Base-by-base conservation (phyloP, 371 early-diverging fungal genomes). In the Zancudomyces culisetae region DNA sequence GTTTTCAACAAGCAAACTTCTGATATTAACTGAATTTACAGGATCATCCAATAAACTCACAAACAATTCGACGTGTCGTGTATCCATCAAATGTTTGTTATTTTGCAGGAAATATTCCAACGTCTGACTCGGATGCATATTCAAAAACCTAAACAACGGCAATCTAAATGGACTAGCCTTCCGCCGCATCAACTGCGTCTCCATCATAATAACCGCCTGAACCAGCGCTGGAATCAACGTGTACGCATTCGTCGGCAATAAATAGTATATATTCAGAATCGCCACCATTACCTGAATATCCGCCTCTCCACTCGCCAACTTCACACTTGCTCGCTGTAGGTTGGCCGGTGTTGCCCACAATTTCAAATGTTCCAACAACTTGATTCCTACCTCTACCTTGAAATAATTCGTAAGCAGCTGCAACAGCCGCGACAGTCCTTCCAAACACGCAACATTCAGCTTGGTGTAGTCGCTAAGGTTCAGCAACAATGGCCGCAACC, bases 331-430 rank as follows among this genome's bases (percentile, higher is more conserved):
- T 27, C 85, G 83, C 52, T 85, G 81, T 4, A 95, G 64, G 35
- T 83, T 71, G 20, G 72, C 70, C 3, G 90, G 89, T 23, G 81
- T 85, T 15, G 95, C 93, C 94, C 92, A 93, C 52, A 79, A 77
- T 24, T 80, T 77, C 47, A 98, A 61, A 60, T 98, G 94, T 58
- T 98, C 98, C 49, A 98, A 56, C n/a, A 98, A 70, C 72, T 96
- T 95, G 53, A 80, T 81, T 24, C 98, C 98, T 30, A 98, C 93
- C 58, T 98, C 97, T 12, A 89, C 90, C 63, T 96, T 98, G 68
- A 98, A 98, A 61, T 96, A 98, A 62, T 84, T 90, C 27, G 90
- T 89, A 56, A 98, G 61, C 0, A 98, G 74, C 60, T 93, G 86
- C 40, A 98, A 63, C 21, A 98, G 71, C 3, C 95, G 76, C 0